Base-by-base conservation (phyloP, 257 asterid species). In the Avicennia marina region DNA sequence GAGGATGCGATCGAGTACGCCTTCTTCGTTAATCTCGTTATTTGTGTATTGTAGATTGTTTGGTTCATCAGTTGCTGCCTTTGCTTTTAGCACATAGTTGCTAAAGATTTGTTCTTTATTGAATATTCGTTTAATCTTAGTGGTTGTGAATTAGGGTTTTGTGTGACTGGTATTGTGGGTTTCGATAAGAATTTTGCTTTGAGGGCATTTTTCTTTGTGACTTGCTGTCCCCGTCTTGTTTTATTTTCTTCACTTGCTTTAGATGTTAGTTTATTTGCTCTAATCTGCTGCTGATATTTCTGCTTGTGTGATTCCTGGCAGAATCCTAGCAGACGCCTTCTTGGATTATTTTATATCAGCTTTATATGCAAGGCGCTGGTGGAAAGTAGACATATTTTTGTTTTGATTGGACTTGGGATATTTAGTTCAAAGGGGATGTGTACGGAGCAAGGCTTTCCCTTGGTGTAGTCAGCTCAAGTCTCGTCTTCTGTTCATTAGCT, bases 81-180 rank as follows among this genome's bases (percentile, higher is more conserved):
- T n/a, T n/a, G n/a, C n/a, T n/a, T n/a, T n/a, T n/a, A n/a, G n/a
- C n/a, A n/a, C n/a, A 22, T 48, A 24, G 51, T 42, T 57, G 68
- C 21, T 34, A 59, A 60, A 22, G 72, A 53, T 65, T 66, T 58
- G 55, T 60, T 60, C 64, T 65, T 65, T 26, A 15, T 63, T 55
- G 40, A 11, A n/a, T 33, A 55, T 54, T 55, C 36, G 62, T 33
- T 59, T 46, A 52, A 33, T 63, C 3, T 22, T 33, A 40, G 63
- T 57, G 32, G 62, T 64, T 54, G 53, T 32, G 68, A 70, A 66
- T 62, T 75, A 75, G 81, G 81, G 81, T 75, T 75, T 70, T 64
- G n/a, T n/a, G n/a, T n/a, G n/a, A n/a, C n/a, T n/a, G n/a, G n/a
- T n/a, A n/a, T n/a, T n/a, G n/a, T n/a, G n/a, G 54, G 29, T 42